Evolutionary conservation across 495 filamentous ascomycete genomes (phyloP), one percentile per base, ranked within the genome.

Genomic region (Niebla homalea): DNA sequence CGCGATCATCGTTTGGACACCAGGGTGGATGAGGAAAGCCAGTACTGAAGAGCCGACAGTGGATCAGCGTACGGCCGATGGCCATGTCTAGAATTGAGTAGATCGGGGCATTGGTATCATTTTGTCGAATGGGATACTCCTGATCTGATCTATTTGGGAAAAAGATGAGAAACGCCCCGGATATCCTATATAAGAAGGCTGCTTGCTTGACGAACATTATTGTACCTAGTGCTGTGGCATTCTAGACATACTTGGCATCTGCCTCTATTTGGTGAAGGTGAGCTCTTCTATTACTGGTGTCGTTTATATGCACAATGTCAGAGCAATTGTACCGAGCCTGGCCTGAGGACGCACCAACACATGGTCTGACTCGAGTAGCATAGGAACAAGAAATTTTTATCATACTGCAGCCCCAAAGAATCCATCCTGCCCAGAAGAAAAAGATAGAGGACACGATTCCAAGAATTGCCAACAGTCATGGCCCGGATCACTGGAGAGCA

Each of bases 1-100:
- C 49, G 54, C 19, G 59, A 62, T 41, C 38, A 48, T 29, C 51
- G 57, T 19, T 59, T 59, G 38, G 54, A 60, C 16, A 7, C 20
- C 0, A 26, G 20, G 48, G 29, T 44, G 20, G 32, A 19, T 21
- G 16, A 36, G 46, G 36, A 36, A 19, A 32, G 12, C 16, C 15
- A 41, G 36, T 7, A 18, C 37, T 35, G 16, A 38, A 11, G 15
- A 29, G 36, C 19, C 6, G 14, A 40, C 36, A 16, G 22, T 3
- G 36, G 15, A 43, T 50, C 6, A 42, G 23, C 48, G 29, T 46
- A 4, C 12, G 23, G 39, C 39, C 11, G 11, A 8, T 8, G 39
- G 10, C 10, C 18, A 42, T 7, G 21, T 42, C 3, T 19, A 42
- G 21, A n/a, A n/a, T n/a, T n/a, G n/a, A n/a, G n/a, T n/a, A n/a